phyloP scores from a whole-genome alignment of 805 yeast genomes.

The Ogataea henricii region DNA sequence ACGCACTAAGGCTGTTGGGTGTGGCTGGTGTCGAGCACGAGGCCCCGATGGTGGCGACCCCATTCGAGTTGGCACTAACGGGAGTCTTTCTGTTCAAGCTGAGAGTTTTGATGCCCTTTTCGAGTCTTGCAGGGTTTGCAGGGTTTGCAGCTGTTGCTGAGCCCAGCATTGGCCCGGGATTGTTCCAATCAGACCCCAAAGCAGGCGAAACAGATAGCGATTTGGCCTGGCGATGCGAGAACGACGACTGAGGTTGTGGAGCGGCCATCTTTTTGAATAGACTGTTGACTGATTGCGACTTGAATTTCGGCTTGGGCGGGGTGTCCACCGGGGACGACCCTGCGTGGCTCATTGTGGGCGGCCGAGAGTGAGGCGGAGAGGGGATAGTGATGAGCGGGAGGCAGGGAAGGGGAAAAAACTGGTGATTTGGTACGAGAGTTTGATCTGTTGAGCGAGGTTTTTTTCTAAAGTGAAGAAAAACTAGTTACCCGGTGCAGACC shows the following conservation, averaged over 20 bases:
- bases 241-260: slow-evolving; percentile 9
- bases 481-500: background rate
- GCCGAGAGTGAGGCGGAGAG: background rate
- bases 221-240: slow-evolving; percentile 2
- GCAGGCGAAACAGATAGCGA: slow-evolving; percentile 8
- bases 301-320: slow-evolving; percentile 24
- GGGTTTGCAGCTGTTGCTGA: slow-evolving; percentile 3
- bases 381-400: too few species aligned
- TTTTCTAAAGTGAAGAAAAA: background rate
- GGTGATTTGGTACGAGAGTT: too few species aligned
- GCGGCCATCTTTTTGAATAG: slow-evolving; percentile 24
- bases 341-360: slow-evolving; percentile 10
- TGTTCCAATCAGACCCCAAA: background rate
- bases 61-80: background rate
- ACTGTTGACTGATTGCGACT: slow-evolving; percentile 31
- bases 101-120: slow-evolving; percentile 17
- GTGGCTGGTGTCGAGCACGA: slow-evolving; percentile 10
- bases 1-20: slow-evolving; percentile 5
- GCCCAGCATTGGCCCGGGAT: background rate
- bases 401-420: background rate
- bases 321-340: slow-evolving; percentile 7
- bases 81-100: slow-evolving; percentile 13
- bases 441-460: too few species aligned
- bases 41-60: background rate
- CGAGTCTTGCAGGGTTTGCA: slow-evolving; percentile 5